Evolutionary conservation across 1,284 basidiomycete species (phyloP).

Genomic region (Cryptococcus sp.): DNA sequence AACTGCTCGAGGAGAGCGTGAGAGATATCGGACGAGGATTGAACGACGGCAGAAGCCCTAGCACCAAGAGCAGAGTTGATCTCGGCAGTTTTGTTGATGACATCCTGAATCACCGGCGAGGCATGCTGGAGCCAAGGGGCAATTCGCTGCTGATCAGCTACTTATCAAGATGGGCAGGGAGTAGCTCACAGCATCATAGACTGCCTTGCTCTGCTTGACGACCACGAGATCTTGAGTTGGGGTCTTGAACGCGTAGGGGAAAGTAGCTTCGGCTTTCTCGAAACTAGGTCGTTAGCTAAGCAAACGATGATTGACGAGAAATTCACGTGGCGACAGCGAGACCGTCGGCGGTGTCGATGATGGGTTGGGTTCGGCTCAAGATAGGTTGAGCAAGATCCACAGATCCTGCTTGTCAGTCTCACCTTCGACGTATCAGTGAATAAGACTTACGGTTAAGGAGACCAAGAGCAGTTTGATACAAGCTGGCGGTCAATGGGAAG

Average conservation of each 20-base stretch:
- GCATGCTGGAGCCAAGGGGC: conserved; percentile 32
- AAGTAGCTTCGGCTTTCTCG: conserved; percentile 44
- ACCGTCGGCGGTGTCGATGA: conserved; percentile 44
- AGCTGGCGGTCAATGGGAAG: conserved; percentile 33
- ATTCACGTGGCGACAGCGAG: conserved; percentile 44
- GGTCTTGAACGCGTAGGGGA: conserved; percentile 49
- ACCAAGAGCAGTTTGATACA: conserved; percentile 40
- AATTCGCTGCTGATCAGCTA: conserved; percentile 24
- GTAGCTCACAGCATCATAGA: conserved; percentile 41
- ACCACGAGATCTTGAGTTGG: conserved; percentile 44
- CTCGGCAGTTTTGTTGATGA: conserved; percentile 36
- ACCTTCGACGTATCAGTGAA: background rate
- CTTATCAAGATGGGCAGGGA: background rate
- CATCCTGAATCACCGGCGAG: conserved; percentile 37
- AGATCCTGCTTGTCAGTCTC: conserved; percentile 22
- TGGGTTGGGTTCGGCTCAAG: conserved; percentile 38
- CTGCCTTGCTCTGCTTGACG: conserved; percentile 46
- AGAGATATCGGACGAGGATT: conserved; percentile 34
- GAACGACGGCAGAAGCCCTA: conserved; percentile 37
- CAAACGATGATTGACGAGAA: background rate
- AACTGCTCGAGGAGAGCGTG: conserved; percentile 42
- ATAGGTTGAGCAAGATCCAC: conserved; percentile 44
- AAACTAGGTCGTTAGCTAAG: conserved; percentile 20
- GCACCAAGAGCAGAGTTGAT: conserved; percentile 42
- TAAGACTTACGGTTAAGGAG: conserved; percentile 37